phyloP scores from a whole-genome alignment of 2,329 filamentous ascomycete genomes.

The Scedosporium aurantiacum region DNA sequence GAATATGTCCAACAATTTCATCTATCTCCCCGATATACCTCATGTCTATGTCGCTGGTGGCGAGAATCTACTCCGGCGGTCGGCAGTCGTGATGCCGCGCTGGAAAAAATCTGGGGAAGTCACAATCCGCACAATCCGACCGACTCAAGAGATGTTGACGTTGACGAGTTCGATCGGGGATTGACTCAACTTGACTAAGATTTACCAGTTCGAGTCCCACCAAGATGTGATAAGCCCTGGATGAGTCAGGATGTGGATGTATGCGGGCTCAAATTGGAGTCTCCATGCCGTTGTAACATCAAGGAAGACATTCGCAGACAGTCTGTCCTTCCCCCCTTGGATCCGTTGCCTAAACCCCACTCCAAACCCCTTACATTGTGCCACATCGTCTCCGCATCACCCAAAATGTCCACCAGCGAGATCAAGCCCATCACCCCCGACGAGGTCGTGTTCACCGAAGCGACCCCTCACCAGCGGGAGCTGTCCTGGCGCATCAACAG shows the following conservation, averaged over 20 bases:
- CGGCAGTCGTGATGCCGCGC: too few relatives aligned
- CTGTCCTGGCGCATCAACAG: conserved; percentile 20
- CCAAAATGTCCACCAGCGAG: neutral
- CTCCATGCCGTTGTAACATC: neutral
- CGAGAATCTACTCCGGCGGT: too few relatives aligned
- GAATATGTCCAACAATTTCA: too few relatives aligned
- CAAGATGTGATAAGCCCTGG: too few relatives aligned
- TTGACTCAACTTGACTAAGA: too few relatives aligned
- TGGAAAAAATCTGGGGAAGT: too few relatives aligned
- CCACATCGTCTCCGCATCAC: neutral
- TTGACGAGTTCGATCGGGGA: too few relatives aligned
- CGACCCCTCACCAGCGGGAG: conserved; percentile 18
- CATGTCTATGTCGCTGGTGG: too few relatives aligned
- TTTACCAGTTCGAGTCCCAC: too few relatives aligned
- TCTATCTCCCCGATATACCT: too few relatives aligned
- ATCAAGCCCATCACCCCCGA: conserved; percentile 1
- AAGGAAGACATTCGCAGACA: neutral
- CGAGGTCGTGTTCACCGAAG: conserved; percentile 17
- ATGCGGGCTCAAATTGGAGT: neutral
- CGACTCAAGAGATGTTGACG: too few relatives aligned
- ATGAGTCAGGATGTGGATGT: neutral
- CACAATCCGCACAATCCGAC: too few relatives aligned
- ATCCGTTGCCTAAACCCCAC: neutral
- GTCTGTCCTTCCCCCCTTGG: neutral
- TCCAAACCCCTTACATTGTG: neutral